Conservation (phyloP, 495 filamentous ascomycete genomes). For the Penicillium antarcticum region DNA sequence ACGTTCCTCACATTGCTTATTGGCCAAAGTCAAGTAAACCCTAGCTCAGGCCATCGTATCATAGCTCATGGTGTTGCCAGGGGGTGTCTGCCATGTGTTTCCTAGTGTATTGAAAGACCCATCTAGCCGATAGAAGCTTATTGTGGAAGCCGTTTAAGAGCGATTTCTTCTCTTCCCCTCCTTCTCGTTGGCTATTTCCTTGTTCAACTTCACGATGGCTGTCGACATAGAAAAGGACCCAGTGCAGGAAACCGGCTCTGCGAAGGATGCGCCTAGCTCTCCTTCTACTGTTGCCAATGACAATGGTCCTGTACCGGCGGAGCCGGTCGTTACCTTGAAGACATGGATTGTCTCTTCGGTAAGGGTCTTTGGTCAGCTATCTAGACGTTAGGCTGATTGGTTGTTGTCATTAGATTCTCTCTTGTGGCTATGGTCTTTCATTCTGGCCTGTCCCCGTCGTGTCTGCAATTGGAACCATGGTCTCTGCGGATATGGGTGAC, state of each 20-base stretch:
- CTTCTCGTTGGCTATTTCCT: not conserved
- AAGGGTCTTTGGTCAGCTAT: not conserved
- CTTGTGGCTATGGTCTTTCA: conserved; percentile 26
- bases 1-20: not conserved
- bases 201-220: conserved; percentile 2
- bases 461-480: conserved; percentile 13
- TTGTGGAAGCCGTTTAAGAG: not conserved
- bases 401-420: conserved; percentile 15
- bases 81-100: not conserved
- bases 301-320: not conserved
- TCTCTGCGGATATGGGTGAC: conserved; percentile 23
- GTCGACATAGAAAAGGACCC: conserved; percentile 7
- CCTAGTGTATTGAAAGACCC: not conserved
- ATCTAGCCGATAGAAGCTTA: not conserved
- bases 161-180: not conserved
- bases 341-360: conserved; percentile 25
- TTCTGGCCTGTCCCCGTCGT: conserved; percentile 22
- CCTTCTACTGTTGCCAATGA: not conserved
- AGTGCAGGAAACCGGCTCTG: conserved; percentile 3
- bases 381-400: not conserved
- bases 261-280: conserved; percentile 4
- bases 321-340: conserved; percentile 19
- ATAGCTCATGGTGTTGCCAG: not conserved
- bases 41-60: not conserved
- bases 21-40: not conserved